Conservation (phyloP, 139 green algal genomes). For the Coelastrella sp. region DNA sequence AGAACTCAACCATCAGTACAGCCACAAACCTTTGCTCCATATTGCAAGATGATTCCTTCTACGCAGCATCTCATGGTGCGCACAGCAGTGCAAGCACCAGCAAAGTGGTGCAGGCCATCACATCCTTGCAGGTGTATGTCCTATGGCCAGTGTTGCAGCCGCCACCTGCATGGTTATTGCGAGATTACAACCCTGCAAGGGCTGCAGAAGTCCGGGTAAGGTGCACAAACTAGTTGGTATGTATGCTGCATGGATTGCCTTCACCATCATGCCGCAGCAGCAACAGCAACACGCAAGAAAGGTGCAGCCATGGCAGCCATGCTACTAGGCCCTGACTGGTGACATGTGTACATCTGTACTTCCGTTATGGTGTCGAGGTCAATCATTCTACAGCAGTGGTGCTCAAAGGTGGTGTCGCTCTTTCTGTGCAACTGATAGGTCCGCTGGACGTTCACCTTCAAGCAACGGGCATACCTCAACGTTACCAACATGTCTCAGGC, state of each 20-base stretch:
- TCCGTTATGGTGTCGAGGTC: neutral
- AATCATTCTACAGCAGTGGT: neutral
- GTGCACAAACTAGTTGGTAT: neutral
- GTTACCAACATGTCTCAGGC: neutral
- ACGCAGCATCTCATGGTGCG: neutral
- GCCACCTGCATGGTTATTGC: neutral
- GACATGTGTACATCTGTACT: neutral
- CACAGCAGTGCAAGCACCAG: neutral
- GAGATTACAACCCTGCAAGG: neutral
- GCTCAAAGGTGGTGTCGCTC: neutral
- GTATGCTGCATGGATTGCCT: neutral
- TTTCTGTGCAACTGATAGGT: neutral
- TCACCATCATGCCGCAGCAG: neutral
- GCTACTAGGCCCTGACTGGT: neutral
- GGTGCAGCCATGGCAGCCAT: neutral
- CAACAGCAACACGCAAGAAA: too few relatives aligned
- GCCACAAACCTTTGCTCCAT: neutral
- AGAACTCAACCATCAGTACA: neutral
- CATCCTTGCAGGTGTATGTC: neutral
- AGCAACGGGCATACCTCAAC: conserved; percentile 13
- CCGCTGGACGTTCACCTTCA: conserved; percentile 18
- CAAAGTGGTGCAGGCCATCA: neutral
- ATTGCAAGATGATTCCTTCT: neutral
- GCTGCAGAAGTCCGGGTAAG: conserved; percentile 12
- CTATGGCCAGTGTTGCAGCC: conserved; percentile 24